Conservation (phyloP, 495 filamentous ascomycete genomes). For the Friedmanniomyces endolithicus region DNA sequence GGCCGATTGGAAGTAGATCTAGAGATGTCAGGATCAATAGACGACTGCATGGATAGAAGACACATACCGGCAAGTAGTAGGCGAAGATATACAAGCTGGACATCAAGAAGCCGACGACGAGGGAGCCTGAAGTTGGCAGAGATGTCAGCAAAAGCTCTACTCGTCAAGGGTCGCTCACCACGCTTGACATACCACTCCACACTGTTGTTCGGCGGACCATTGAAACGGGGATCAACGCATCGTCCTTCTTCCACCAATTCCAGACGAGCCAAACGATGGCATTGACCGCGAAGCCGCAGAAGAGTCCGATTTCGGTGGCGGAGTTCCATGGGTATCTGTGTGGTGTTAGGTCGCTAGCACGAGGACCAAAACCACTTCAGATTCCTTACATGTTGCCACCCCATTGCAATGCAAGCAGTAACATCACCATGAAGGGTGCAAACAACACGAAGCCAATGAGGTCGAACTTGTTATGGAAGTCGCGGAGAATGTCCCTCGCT, state of each 20-base stretch:
- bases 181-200: slow-evolving; percentile 28
- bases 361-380: slow-evolving; percentile 15
- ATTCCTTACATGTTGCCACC: slow-evolving; percentile 22
- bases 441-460: slow-evolving; percentile 37
- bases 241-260: slow-evolving; percentile 37
- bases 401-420: slow-evolving; percentile 41
- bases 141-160: neutral
- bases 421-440: slow-evolving; percentile 34
- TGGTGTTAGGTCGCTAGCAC: too few species aligned
- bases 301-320: slow-evolving; percentile 37
- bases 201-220: slow-evolving; percentile 24
- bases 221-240: slow-evolving; percentile 39
- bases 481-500: slow-evolving; percentile 21
- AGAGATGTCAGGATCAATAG: slow-evolving; percentile 12
- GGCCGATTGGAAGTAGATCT: slow-evolving; percentile 32
- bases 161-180: slow-evolving; percentile 21
- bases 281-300: slow-evolving; percentile 38
- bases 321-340: slow-evolving; percentile 33
- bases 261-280: slow-evolving; percentile 35
- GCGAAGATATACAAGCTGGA: neutral
- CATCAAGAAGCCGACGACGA: neutral
- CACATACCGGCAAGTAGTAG: neutral
- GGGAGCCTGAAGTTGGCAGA: neutral
- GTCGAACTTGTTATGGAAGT: slow-evolving; percentile 30
- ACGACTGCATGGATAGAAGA: neutral